Evolutionary conservation across 768 basidiomycete species (phyloP).

Genomic region (Pleurotus eryngii): DNA sequence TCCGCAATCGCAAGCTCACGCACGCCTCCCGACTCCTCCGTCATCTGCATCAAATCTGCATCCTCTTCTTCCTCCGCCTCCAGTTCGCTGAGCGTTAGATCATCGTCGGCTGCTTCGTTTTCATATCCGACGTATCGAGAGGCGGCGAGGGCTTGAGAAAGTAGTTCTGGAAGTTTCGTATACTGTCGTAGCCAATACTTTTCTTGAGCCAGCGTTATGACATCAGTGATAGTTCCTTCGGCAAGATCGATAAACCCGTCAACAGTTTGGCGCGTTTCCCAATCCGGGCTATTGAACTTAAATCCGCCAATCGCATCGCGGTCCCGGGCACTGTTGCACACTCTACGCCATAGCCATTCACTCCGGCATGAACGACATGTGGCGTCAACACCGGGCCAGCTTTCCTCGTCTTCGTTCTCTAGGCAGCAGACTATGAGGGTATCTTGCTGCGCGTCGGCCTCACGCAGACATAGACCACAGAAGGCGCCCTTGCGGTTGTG

Average conservation of each 20-base stretch:
- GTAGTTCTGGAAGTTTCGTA: slow-evolving; percentile 65
- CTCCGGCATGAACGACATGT: slow-evolving; percentile 67
- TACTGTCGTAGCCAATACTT: slow-evolving; percentile 65
- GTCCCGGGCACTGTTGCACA: slow-evolving; percentile 43
- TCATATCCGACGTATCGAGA: slow-evolving; percentile 12
- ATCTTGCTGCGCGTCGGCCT: slow-evolving; percentile 33
- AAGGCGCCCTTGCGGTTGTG: slow-evolving; percentile 57
- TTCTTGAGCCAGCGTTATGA: slow-evolving; percentile 60
- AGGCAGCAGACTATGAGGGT: slow-evolving; percentile 38
- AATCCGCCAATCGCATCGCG: slow-evolving; percentile 56
- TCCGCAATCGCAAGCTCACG: slow-evolving; percentile 61
- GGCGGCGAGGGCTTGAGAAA: slow-evolving; percentile 67
- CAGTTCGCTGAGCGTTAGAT: slow-evolving; percentile 15
- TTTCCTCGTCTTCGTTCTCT: slow-evolving; percentile 72
- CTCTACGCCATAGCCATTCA: slow-evolving; percentile 64
- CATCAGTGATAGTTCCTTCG: slow-evolving; percentile 64
- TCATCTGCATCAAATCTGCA: slow-evolving; percentile 35
- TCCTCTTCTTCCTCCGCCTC: slow-evolving; percentile 46
- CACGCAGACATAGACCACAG: slow-evolving; percentile 70
- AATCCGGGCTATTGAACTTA: slow-evolving; percentile 41
- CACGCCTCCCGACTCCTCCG: slow-evolving; percentile 36
- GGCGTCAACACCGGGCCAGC: slow-evolving; percentile 60
- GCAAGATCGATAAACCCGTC: slow-evolving; percentile 73
- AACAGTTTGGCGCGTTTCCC: slow-evolving; percentile 65
- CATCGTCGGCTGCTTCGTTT: slow-evolving; percentile 25